A percentile compares a stretch with the other conserved stretches of the same genome.
phyloP scores from a whole-genome alignment of 345 rosid species.

The Camelina laxa region DNA sequence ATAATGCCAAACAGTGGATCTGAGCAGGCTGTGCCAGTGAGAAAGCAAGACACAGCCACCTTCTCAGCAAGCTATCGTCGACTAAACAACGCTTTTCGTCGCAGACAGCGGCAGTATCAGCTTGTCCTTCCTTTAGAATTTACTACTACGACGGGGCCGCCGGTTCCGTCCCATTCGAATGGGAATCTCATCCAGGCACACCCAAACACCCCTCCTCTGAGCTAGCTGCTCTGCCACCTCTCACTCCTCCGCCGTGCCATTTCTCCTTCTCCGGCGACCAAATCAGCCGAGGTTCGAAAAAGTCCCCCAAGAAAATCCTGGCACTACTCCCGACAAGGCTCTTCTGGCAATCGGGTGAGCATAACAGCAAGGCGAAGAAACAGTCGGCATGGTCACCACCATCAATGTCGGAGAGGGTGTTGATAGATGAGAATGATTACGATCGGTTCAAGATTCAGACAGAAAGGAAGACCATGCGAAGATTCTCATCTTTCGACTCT shows the following conservation, averaged over 20 bases:
- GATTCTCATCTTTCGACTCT: conserved; percentile 37
- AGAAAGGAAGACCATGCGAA: conserved; percentile 24
- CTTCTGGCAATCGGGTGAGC: conserved; percentile 30
- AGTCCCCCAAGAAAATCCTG: conserved; percentile 31
- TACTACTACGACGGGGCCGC: conserved; percentile 40
- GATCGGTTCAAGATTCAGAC: conserved; percentile 38
- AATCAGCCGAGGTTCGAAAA: conserved; percentile 20
- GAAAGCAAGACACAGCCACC: conserved; percentile 26
- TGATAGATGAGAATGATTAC: conserved; percentile 32
- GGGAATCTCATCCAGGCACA: conserved; percentile 48
- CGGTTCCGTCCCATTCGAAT: conserved; percentile 44
- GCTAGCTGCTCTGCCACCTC: conserved; percentile 35
- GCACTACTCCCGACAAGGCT: conserved; percentile 21
- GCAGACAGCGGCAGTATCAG: conserved; percentile 9
- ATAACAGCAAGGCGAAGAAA: conserved; percentile 28
- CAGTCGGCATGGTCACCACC: conserved; percentile 31
- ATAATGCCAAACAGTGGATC: conserved; percentile 38
- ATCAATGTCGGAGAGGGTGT: conserved; percentile 36
- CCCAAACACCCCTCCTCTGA: conserved; percentile 42
- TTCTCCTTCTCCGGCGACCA: conserved; percentile 37
- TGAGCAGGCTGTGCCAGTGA: conserved; percentile 14
- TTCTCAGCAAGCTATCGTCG: conserved; percentile 36
- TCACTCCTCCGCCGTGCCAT: conserved; percentile 48
- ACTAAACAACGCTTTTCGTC: conserved; percentile 38
- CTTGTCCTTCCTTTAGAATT: conserved; percentile 43